phyloP scores from a whole-genome alignment of 352 stramenopile genomes.

The Poterioochromonas sp. region DNA sequence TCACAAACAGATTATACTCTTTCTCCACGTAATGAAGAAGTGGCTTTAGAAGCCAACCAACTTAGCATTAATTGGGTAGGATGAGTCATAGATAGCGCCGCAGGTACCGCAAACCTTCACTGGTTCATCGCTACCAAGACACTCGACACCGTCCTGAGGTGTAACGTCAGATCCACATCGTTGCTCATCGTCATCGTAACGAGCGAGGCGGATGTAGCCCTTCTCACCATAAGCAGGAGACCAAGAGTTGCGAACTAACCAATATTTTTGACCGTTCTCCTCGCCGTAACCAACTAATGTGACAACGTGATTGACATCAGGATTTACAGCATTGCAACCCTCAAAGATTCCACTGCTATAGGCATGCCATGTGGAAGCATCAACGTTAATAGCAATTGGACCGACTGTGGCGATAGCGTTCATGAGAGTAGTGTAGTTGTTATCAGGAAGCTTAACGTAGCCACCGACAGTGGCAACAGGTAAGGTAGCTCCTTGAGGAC shows the following conservation, averaged over 20 bases:
- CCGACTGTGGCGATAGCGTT: constrained; percentile 56
- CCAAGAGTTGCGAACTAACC: constrained; percentile 89
- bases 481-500: constrained; percentile 11
- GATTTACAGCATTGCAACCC: constrained; percentile 27
- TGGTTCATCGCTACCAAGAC: constrained; percentile 43
- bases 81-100: constrained; percentile 53
- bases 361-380: constrained; percentile 46
- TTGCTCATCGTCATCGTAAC: background rate
- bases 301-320: constrained; percentile 83
- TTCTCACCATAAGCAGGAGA: constrained; percentile 54
- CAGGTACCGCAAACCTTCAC: constrained; percentile 53
- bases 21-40: too few species aligned
- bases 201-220: constrained; percentile 59
- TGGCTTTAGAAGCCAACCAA: too few species aligned
- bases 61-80: constrained; percentile 47
- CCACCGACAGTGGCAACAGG: constrained; percentile 48
- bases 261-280: constrained; percentile 71
- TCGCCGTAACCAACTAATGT: constrained; percentile 81
- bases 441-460: constrained; percentile 50
- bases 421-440: constrained; percentile 58
- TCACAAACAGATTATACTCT: too few species aligned
- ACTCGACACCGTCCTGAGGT: constrained; percentile 53
- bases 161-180: constrained; percentile 39
- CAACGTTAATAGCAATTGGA: constrained; percentile 53
- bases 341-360: constrained; percentile 57